These are phyloP conservation scores for Lyophyllum semitale DNA, from an alignment of 768 basidiomycete genomes.

Conservation along the genomic window DNA sequence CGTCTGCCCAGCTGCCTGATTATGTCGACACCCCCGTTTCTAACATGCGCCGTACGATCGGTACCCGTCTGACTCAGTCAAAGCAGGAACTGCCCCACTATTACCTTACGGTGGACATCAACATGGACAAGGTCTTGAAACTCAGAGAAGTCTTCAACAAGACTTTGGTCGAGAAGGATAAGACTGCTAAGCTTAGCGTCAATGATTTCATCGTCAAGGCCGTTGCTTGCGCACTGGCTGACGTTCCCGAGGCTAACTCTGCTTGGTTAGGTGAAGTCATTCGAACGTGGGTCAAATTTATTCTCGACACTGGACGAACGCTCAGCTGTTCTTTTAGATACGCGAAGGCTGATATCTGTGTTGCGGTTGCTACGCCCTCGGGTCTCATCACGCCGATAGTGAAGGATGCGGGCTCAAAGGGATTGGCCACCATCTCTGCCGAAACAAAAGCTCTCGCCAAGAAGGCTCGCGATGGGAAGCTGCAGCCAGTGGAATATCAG, in stretches of 20 bases:
- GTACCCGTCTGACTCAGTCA: slow-evolving; percentile 84
- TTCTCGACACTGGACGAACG: not conserved
- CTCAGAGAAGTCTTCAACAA: slow-evolving; percentile 96
- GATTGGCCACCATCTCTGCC: slow-evolving; percentile 88
- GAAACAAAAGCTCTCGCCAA: slow-evolving; percentile 92
- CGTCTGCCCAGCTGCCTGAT: slow-evolving; percentile 60
- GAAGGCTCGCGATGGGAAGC: slow-evolving; percentile 96
- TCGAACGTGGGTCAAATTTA: slow-evolving; percentile 70
- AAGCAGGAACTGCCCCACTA: slow-evolving; percentile 97
- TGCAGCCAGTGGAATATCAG: slow-evolving; percentile 96
- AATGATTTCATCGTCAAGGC: slow-evolving; percentile 99
- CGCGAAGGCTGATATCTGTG: slow-evolving; percentile 95
- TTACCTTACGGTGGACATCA: slow-evolving; percentile 92
- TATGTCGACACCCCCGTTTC: slow-evolving; percentile 90
- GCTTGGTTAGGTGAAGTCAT: slow-evolving; percentile 97
- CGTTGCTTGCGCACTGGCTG: slow-evolving; percentile 83
- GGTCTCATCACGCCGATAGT: slow-evolving; percentile 98
- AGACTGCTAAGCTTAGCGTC: slow-evolving; percentile 90
- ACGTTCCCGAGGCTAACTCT: slow-evolving; percentile 97
- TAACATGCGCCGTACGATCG: slow-evolving; percentile 95
- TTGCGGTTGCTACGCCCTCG: slow-evolving; percentile 94
- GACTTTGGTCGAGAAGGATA: slow-evolving; percentile 82
- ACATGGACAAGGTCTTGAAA: slow-evolving; percentile 96
- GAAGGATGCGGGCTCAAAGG: slow-evolving; percentile 90
- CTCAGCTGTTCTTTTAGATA: slow-evolving; percentile 52